A percentile compares a stretch with the other conserved stretches of the same genome.
Evolutionary conservation across 2,329 filamentous ascomycete species (phyloP).

Genomic region (Alternaria sp.): DNA sequence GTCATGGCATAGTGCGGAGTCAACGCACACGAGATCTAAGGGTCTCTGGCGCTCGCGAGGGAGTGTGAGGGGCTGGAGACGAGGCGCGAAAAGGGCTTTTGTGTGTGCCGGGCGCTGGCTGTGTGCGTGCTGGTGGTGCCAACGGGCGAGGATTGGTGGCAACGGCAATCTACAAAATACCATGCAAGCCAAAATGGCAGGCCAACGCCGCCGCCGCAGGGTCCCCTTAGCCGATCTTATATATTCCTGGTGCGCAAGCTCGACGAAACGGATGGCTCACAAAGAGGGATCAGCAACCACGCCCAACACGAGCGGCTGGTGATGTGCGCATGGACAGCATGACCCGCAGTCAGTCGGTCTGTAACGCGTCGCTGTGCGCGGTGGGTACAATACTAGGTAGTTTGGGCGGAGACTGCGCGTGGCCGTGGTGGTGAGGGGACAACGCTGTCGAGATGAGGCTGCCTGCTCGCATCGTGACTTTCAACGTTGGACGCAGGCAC

Average conservation of each 20-base stretch:
- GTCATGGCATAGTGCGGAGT: conserved; percentile 6
- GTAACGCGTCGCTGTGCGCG: conserved; percentile 1
- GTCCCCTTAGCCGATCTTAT: conserved; percentile 37
- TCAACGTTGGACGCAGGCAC: not conserved
- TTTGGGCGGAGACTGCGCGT: not conserved
- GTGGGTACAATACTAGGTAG: not conserved
- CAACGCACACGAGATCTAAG: not conserved
- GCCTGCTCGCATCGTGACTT: not conserved
- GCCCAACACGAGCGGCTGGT: conserved; percentile 17
- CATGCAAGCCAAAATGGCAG: conserved; percentile 15
- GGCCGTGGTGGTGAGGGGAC: too few species aligned
- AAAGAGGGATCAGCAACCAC: conserved; percentile 30
- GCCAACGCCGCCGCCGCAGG: conserved; percentile 25
- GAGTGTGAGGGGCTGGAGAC: not conserved
- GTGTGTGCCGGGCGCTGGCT: not conserved
- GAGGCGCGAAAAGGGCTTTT: not conserved
- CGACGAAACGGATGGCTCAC: conserved; percentile 16
- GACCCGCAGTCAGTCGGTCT: conserved; percentile 13
- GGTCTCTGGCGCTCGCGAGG: not conserved
- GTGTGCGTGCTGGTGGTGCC: not conserved
- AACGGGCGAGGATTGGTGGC: conserved; percentile 4
- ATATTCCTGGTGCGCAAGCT: conserved; percentile 20
- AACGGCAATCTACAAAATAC: conserved; percentile 7
- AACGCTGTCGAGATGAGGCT: too few species aligned
- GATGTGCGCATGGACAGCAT: conserved; percentile 21